These are phyloP conservation scores for Talaromyces sp. DNA, from an alignment of 2,329 filamentous ascomycete genomes.

Conservation along the genomic window DNA sequence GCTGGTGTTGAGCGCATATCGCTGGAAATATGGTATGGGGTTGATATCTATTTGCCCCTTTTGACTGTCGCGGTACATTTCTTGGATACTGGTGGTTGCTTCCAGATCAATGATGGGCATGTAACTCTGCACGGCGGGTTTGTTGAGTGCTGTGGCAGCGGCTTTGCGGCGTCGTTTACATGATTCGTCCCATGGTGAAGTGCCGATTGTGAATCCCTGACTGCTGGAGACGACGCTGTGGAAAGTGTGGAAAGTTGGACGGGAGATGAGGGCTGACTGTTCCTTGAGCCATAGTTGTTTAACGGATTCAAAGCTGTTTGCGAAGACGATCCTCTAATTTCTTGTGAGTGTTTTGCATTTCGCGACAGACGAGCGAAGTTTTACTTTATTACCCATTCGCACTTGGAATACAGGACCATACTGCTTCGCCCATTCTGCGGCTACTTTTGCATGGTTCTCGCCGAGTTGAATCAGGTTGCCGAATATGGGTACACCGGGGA, in stretches of 20 bases:
- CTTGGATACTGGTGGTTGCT: constrained; percentile 66
- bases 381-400: constrained; percentile 64
- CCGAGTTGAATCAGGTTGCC: constrained; percentile 63
- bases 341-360: background rate
- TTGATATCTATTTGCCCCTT: constrained; percentile 64
- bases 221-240: constrained; percentile 73
- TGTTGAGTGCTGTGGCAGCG: constrained; percentile 73
- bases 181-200: constrained; percentile 78
- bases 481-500: constrained; percentile 61
- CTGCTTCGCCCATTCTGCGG: constrained; percentile 57
- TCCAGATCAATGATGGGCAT: constrained; percentile 81
- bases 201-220: constrained; percentile 78
- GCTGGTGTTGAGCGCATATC: constrained; percentile 73
- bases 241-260: constrained; percentile 76
- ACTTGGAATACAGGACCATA: constrained; percentile 63
- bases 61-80: constrained; percentile 64
- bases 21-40: constrained; percentile 69
- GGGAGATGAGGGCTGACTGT: constrained; percentile 72
- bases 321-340: constrained; percentile 65
- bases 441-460: constrained; percentile 53
- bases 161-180: constrained; percentile 75
- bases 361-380: background rate
- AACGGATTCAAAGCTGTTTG: constrained; percentile 73
- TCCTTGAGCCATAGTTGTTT: constrained; percentile 72
- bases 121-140: constrained; percentile 71